phyloP scores from a whole-genome alignment of 768 basidiomycete genomes.

The Clitopilus hobsonii region DNA sequence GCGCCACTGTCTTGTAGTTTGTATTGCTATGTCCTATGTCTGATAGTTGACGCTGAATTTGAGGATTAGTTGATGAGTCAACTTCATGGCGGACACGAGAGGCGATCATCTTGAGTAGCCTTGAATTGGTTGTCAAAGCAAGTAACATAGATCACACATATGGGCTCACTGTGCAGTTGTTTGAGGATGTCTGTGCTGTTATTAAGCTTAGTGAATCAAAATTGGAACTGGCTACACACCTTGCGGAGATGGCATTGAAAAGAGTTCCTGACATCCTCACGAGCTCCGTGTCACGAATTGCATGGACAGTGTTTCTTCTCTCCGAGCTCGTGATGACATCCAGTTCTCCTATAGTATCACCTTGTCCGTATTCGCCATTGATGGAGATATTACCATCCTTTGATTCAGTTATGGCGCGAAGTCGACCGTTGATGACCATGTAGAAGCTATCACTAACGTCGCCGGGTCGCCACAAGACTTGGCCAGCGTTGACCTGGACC shows the following conservation, averaged over 20 bases:
- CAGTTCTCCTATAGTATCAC: slow-evolving; percentile 94
- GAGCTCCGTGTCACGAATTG: slow-evolving; percentile 96
- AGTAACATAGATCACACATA: background rate
- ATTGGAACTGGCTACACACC: slow-evolving; percentile 36
- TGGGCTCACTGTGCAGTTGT: slow-evolving; percentile 75
- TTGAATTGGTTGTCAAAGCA: slow-evolving; percentile 17
- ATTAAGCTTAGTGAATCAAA: background rate
- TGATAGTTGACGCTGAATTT: slow-evolving; percentile 44
- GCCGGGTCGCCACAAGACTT: slow-evolving; percentile 89
- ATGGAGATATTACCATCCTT: slow-evolving; percentile 76
- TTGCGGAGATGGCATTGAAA: slow-evolving; percentile 93
- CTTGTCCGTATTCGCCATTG: slow-evolving; percentile 92
- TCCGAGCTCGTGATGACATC: slow-evolving; percentile 93
- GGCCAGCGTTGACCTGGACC: slow-evolving; percentile 96
- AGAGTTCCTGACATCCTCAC: slow-evolving; percentile 96
- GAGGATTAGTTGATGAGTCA: slow-evolving; percentile 50
- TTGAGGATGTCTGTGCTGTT: slow-evolving; percentile 62
- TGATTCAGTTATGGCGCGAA: slow-evolving; percentile 83
- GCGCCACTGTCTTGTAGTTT: slow-evolving; percentile 92
- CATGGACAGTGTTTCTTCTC: slow-evolving; percentile 88
- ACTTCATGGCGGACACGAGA: slow-evolving; percentile 85
- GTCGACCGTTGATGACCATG: slow-evolving; percentile 95
- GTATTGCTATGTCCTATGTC: slow-evolving; percentile 74
- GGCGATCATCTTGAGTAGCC: slow-evolving; percentile 85
- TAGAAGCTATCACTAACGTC: slow-evolving; percentile 95